Evolutionary conservation across 192 early-diverging fungal species (phyloP), one percentile per base, ranked within the genome.

Genomic region (Glomus cerebriforme): DNA sequence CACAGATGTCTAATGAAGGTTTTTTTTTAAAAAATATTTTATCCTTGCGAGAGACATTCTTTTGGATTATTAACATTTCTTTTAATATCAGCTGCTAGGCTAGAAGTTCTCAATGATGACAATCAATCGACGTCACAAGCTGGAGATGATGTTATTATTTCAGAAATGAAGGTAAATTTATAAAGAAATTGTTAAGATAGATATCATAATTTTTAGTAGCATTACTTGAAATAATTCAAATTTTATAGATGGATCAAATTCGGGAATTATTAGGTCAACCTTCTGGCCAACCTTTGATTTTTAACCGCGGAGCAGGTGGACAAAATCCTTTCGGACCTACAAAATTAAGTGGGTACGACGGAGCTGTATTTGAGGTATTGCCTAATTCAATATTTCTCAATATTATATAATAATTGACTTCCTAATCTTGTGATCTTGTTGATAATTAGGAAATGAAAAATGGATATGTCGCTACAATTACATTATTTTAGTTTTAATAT

Each of bases 251-350:
- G 17, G 78, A 79, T 59, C 84, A 70, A 71, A 81, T 70, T 37
- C 65, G 67, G 34, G 58, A 82, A 22, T 73, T 80, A 45, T 68
- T 78, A 79, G 86, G 27, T 47, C 78, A 74, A 70, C 85, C 79
- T 70, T 60, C 70, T 70, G 85, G 79, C 68, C 84, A 76, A 47
- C 90, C 86, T 15, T 85, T 94, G 24, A 88, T 93, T 43, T 85
- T 92, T 35, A 90, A 84, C 39, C 85, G 91, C 7, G 90, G 88
- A 24, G 89, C 90, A 15, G 89, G 85, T 62, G 87, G 86, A 39
- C 88, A 91, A 58, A 91, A 92, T 77, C 93, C 93, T 1, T 93
- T 93, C 82, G 92, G 91, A 9, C 83, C 87, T 0, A 93, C 91
- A 10, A 88, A 87, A n/a, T 84, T 93, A 77, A 88, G 85, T 59